phyloP scores from a whole-genome alignment of 2,329 filamentous ascomycete genomes.

The Botrytis medusae region DNA sequence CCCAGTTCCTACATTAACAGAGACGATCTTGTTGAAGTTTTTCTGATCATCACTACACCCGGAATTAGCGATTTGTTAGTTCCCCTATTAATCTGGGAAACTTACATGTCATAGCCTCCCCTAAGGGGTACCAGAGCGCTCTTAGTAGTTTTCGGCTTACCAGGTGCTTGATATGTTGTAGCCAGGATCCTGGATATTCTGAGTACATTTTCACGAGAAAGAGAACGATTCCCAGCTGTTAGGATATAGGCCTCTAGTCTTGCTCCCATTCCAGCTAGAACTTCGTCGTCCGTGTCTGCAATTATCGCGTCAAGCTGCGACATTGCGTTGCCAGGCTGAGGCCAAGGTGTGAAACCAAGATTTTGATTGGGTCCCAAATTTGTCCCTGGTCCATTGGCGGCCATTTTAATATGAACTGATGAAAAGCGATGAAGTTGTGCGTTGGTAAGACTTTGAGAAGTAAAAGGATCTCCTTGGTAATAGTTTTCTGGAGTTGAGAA shows the following conservation, averaged over 20 bases:
- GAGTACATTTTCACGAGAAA: background rate
- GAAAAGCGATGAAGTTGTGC: background rate
- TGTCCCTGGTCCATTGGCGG: background rate
- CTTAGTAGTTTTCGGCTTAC: background rate
- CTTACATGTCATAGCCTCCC: background rate
- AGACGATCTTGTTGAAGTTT: background rate
- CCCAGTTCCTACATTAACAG: background rate
- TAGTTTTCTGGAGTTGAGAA: background rate
- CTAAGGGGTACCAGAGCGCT: background rate
- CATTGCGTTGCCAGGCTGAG: background rate
- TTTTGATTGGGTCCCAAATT: background rate
- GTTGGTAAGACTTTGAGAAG: background rate
- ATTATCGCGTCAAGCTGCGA: background rate
- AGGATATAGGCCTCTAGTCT: background rate
- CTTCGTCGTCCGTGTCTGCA: background rate
- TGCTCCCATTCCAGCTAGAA: background rate
- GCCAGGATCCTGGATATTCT: background rate
- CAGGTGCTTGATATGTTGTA: background rate
- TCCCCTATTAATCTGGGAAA: rapidly evolving
- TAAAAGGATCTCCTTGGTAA: background rate
- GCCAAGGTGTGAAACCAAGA: background rate
- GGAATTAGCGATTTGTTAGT: background rate
- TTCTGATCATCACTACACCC: background rate
- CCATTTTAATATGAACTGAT: background rate
- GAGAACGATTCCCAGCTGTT: background rate